Percentiles rank a stretch among this genome's conserved stretches.
Conservation (phyloP, 139 green algal species). For the Limnomonas spitsbergensis region DNA sequence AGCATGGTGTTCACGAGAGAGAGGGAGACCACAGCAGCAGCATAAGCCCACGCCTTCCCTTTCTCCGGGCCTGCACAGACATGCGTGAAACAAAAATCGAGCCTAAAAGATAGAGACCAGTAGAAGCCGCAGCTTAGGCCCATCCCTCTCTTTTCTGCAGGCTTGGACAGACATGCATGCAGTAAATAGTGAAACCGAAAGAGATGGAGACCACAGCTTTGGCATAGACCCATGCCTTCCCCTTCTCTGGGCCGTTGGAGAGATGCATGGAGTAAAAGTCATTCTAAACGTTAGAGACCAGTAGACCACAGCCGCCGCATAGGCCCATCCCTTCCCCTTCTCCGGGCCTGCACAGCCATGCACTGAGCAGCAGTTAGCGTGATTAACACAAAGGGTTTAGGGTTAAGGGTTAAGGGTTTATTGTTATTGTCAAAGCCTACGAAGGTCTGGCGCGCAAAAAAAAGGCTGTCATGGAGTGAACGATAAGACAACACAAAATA, state of each 20-base stretch:
- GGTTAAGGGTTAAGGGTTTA: no score
- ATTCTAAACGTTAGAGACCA: slow-evolving; percentile 19
- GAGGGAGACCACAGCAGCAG: slow-evolving; percentile 12
- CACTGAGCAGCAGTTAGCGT: no score
- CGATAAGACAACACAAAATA: no score
- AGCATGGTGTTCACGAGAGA: slow-evolving; percentile 19
- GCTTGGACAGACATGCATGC: neutral
- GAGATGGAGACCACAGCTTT: slow-evolving; percentile 8
- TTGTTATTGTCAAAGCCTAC: no score
- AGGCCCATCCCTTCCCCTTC: slow-evolving; percentile 20
- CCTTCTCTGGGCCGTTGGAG: no score
- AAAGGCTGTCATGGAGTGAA: no score
- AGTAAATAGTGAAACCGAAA: neutral
- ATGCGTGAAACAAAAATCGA: neutral
- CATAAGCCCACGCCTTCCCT: slow-evolving; percentile 22
- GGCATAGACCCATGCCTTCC: neutral
- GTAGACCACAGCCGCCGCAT: slow-evolving; percentile 6
- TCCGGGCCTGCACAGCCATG: slow-evolving; percentile 22
- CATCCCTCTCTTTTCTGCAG: neutral
- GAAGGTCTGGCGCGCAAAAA: no score
- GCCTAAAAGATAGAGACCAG: neutral
- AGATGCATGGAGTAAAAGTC: slow-evolving; percentile 13
- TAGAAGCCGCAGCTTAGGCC: neutral
- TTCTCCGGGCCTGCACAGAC: slow-evolving; percentile 25
- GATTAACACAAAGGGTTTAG: no score